Conservation (phyloP, 2,329 filamentous ascomycete genomes). For the Arthroderma uncinatum region DNA sequence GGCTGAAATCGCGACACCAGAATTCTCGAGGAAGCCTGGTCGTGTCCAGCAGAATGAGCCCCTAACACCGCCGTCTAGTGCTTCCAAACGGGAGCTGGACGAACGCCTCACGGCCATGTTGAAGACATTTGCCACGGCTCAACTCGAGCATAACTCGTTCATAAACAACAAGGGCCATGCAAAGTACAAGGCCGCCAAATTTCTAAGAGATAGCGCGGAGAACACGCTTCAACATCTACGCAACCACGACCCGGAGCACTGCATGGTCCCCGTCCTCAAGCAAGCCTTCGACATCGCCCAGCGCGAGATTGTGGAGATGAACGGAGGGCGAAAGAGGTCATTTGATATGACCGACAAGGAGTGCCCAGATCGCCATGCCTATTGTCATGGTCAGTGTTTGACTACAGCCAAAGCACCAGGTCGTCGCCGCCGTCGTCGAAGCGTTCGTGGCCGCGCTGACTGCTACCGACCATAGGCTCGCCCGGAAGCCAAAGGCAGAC, state of each 20-base stretch:
- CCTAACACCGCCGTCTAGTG: background rate
- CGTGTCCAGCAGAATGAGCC: background rate
- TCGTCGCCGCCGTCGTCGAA: background rate
- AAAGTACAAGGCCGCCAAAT: constrained; percentile 25
- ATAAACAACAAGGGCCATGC: constrained; percentile 18
- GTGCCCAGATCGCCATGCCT: background rate
- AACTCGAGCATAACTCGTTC: constrained; percentile 27
- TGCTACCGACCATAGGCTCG: constrained; percentile 19
- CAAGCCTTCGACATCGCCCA: constrained; percentile 25
- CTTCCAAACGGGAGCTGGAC: background rate
- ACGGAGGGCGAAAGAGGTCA: constrained; percentile 7
- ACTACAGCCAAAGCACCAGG: background rate
- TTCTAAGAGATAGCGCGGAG: constrained; percentile 36
- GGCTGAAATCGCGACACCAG: background rate
- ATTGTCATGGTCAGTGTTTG: background rate
- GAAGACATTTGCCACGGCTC: constrained; percentile 27
- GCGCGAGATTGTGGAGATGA: constrained; percentile 19
- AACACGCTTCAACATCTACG: constrained; percentile 29
- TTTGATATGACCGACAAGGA: constrained; percentile 7
- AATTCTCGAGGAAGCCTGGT: background rate
- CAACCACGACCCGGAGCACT: constrained; percentile 19
- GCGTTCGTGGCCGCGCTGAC: constrained; percentile 15
- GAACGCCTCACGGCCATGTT: background rate
- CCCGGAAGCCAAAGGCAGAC: background rate
- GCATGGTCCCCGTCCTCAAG: constrained; percentile 25